Evolutionary conservation across 2,329 filamentous ascomycete species (phyloP), one percentile per base, ranked within the genome.

Genomic region (Didymellaceae sp.): DNA sequence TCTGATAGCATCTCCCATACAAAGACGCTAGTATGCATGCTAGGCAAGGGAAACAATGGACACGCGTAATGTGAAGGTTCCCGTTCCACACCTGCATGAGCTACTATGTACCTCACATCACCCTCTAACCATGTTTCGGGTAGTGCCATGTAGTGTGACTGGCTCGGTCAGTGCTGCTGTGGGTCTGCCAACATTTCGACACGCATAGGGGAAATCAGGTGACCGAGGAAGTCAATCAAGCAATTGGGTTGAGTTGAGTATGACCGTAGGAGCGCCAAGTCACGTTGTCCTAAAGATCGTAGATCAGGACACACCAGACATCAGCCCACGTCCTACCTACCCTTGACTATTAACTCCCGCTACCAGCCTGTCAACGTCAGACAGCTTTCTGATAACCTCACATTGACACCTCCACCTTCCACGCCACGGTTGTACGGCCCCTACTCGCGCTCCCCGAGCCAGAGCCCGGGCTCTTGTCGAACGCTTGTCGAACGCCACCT

Each of bases 361-460:
- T 26, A 33, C 40, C 50, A 42, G 13, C 10, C 35, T 55, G 57
- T 55, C 59, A 58, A 52, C 55, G 55, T 62, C 59, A 62, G 51
- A 52, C 59, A 45, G 17, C 52, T 48, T 57, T 39, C 28, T 43
- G 45, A 58, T 60, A 59, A 62, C 50, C 59, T 59, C 50, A 52
- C 59, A 57, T 59, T 52, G 42, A 52, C 48, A 52, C 42, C 43
- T 52, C 48, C 48, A 46, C 48, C 43, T 42, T 28, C 42, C 22
- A 45, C 42, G 48, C 42, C 43, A 46, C 42, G 13, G 32, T 46
- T 11, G n/a, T 26, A 46, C 48, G 26, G 13, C 6, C 26, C 38
- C 17, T 10, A 22, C 39, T n/a, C 18, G n/a, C 24, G 22, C 37
- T 25, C 25, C 31, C 40, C 37, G 37, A 44, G 25, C 37, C 32